Base-by-base conservation (phyloP, 371 early-diverging fungal species). In the Mortierella sp. region DNA sequence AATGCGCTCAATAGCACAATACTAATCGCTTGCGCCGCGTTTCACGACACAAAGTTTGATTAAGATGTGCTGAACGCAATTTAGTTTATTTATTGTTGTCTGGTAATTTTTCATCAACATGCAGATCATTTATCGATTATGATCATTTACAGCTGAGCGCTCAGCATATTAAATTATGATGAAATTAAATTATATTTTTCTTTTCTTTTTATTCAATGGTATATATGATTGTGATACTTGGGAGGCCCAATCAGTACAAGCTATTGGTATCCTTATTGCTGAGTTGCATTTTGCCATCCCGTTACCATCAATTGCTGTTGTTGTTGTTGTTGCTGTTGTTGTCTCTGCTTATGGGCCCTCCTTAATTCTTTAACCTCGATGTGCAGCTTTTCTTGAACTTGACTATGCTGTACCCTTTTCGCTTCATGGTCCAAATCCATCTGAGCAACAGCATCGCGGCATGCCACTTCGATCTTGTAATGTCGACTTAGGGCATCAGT, bases 401-500 rank as follows among this genome's bases (percentile, higher is more conserved):
- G 66, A 45, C 10, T 54, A 28, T 61, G 66, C 43, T 66, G 72
- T 31, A 55, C 4, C 49, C 45, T 72, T 28, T 40, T 22, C 1
- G 61, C 26, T 3, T 35, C 31, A 26, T 65, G 61, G 45, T 72
- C 75, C 15, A 61, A 56, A 23, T 75, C 69, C 12, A 68, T 22
- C 37, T 75, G 64, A 12, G 29, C 59, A 0, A 56, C 54, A 17
- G 65, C 53, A 3, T 51, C 22, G 6, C 89, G 78, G 59, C 91
- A 91, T 19, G 71, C 59, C 10, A 86, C 87, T 71, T 89, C 90
- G 71, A 87, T 84, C n/a, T 87, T 86, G 57, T 89, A 84, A 65
- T 91, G 92, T 28, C 91, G 82, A 56, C 87, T 87, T 13, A 92
- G 73, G 7, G 92, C 92, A 77, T 92, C 92, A 7, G 89, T 90